Evolutionary conservation across 371 early-diverging fungal genomes (phyloP), one percentile per base, ranked within the genome.

Genomic region (Mucor indicus): DNA sequence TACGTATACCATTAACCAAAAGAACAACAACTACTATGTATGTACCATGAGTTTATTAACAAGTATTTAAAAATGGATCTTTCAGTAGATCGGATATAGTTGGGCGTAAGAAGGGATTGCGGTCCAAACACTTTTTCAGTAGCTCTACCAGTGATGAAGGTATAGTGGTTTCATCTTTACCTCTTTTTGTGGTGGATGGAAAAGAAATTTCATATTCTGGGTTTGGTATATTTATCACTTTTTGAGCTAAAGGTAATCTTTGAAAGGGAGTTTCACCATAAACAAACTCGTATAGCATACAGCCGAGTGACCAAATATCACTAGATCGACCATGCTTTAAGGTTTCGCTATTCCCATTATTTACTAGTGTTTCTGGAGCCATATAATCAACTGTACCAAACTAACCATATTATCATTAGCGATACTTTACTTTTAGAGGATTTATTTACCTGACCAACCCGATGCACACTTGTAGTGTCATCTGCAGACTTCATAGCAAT

Each of bases 241-340:
- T 92, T 45, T 84, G 71, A 39, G 77, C 64, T 38, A 89, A 50
- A 6, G 72, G 38, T 2, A 92, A 53, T 29, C 89, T 76, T 13
- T 85, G 80, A 58, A 98, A 95, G 2, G 98, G 98, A 0, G 97
- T 81, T 15, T 73, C 70, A 0, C 93, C 94, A 62, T 95, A 97
- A 4, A 93, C 84, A 86, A 99, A 87, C 56, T 95, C 92, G 66
- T 99, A 99, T 7, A 99, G 66, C 31, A 99, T 99, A 44, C 94
- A 93, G 1, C 99, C 99, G 7, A 98, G 67, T 3, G 96, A 93
- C 99, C 99, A 99, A 1, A 99, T 89, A 65, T 99, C 99, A 50
- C 89, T 80, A 0, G 89, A 62, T 10, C 79, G 70, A 3, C 92
- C 89, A 19, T 86, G 59, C 67, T 82, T 63, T 22, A 50, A 38